These are phyloP conservation scores for Phaffomyces opuntiae DNA, from an alignment of 805 yeast genomes.

Conservation along the genomic window DNA sequence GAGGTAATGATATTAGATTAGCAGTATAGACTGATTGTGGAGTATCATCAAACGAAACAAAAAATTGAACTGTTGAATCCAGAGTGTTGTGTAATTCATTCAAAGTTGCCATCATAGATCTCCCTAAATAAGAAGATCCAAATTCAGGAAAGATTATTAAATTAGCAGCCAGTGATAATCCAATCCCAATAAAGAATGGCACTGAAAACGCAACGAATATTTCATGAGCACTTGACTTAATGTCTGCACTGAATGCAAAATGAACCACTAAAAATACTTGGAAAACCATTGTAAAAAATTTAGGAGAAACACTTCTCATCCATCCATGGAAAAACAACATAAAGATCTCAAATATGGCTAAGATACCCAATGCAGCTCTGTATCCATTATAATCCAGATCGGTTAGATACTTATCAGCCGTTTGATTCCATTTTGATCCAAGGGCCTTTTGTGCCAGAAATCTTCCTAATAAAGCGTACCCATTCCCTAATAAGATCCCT, in stretches of 20 bases:
- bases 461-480: conserved; percentile 34
- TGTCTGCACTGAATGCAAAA: conserved; percentile 36
- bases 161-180: conserved; percentile 36
- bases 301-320: conserved; percentile 40
- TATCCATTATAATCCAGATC: conserved; percentile 24
- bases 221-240: conserved; percentile 24
- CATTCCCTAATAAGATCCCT: conserved; percentile 37
- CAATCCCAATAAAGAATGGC: conserved; percentile 42
- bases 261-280: conserved; percentile 44
- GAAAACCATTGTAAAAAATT: conserved; percentile 39
- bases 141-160: conserved; percentile 42
- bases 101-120: conserved; percentile 32
- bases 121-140: conserved; percentile 43
- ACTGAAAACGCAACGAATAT: conserved; percentile 31
- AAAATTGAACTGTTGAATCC: conserved; percentile 32
- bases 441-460: conserved; percentile 34
- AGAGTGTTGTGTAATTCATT: conserved; percentile 34
- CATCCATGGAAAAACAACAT: conserved; percentile 41
- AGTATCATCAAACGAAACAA: conserved; percentile 23
- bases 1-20: conserved; percentile 25
- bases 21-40: conserved; percentile 11
- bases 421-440: conserved; percentile 20
- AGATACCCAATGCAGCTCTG: conserved; percentile 34
- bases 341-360: conserved; percentile 37
- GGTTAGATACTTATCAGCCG: conserved; percentile 27